Percentiles rank a stretch among this genome's conserved stretches.
These are phyloP conservation scores for Picea glauca DNA, from an alignment of 75 land plant species.

Conservation along the genomic window DNA sequence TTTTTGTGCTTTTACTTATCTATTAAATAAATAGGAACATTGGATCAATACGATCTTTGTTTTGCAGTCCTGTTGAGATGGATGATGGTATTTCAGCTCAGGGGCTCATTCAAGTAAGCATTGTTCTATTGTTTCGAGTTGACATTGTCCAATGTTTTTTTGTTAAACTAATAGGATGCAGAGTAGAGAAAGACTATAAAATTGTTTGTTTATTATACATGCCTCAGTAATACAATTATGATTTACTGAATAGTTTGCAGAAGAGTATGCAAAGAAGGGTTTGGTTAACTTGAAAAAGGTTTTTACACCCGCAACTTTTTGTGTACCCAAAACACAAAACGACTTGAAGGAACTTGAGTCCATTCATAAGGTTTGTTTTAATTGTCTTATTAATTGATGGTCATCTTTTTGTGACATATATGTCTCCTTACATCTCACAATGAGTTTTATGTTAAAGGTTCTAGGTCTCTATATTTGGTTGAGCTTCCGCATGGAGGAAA, in stretches of 20 bases:
- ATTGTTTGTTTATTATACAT: not conserved
- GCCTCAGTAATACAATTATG: not conserved
- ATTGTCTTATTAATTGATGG: not conserved
- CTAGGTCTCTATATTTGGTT: conserved; percentile 84
- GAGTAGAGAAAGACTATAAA: not conserved
- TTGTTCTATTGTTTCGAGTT: conserved; percentile 4
- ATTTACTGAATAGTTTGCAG: conserved; percentile 59
- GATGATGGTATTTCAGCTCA: conserved; percentile 55
- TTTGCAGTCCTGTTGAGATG: conserved; percentile 74
- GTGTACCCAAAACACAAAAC: conserved; percentile 48
- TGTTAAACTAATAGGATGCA: not conserved
- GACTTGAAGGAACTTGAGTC: conserved; percentile 77
- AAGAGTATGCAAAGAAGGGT: conserved; percentile 54
- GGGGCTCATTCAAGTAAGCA: conserved; percentile 62
- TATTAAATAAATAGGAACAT: not conserved
- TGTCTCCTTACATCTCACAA: not conserved
- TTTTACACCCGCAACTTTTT: conserved; percentile 62
- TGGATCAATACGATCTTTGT: not conserved
- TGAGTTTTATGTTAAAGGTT: conserved; percentile 34
- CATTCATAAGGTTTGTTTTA: conserved; percentile 61
- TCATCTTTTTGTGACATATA: not conserved
- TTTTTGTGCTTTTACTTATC: too few species aligned
- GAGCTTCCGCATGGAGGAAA: conserved; percentile 67
- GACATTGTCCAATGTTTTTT: not conserved
- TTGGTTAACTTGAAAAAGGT: conserved; percentile 53